A percentile compares a stretch with the other conserved stretches of the same genome.
phyloP scores from a whole-genome alignment of 495 filamentous ascomycete species.

The Xylaria cubensis region DNA sequence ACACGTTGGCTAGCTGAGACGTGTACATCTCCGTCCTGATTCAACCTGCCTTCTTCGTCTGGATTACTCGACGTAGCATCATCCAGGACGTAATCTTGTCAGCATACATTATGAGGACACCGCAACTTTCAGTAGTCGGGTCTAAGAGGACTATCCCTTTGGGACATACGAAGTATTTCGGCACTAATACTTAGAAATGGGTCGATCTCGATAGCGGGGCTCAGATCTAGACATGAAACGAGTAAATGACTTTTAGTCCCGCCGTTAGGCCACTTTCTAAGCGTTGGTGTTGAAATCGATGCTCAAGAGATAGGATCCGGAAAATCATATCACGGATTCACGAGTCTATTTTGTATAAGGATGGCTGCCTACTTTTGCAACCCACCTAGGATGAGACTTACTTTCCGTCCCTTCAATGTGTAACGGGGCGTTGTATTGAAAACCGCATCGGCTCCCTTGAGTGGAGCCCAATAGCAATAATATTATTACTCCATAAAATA shows the following conservation, averaged over 20 bases:
- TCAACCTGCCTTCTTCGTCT: not conserved
- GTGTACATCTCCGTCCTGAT: not conserved
- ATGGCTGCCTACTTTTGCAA: not conserved
- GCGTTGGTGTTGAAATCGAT: no score
- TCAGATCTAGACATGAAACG: no score
- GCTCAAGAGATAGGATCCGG: not conserved
- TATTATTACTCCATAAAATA: no score
- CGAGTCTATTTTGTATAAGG: not conserved
- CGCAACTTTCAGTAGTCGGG: not conserved
- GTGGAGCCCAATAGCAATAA: no score
- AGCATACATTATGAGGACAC: not conserved
- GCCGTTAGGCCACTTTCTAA: no score
- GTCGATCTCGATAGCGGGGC: no score
- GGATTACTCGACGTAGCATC: not conserved
- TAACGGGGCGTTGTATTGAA: no score
- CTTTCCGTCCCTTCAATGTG: not conserved
- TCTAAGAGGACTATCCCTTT: not conserved
- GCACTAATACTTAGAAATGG: no score
- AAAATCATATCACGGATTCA: not conserved
- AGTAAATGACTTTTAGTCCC: no score
- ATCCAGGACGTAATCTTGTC: not conserved
- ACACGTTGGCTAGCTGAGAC: not conserved
- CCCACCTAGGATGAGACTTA: not conserved
- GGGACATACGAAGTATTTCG: no score
- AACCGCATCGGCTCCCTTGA: no score